These are phyloP conservation scores for Thelonectria discophora DNA, from an alignment of 2,329 filamentous ascomycete species.

Conservation along the genomic window DNA sequence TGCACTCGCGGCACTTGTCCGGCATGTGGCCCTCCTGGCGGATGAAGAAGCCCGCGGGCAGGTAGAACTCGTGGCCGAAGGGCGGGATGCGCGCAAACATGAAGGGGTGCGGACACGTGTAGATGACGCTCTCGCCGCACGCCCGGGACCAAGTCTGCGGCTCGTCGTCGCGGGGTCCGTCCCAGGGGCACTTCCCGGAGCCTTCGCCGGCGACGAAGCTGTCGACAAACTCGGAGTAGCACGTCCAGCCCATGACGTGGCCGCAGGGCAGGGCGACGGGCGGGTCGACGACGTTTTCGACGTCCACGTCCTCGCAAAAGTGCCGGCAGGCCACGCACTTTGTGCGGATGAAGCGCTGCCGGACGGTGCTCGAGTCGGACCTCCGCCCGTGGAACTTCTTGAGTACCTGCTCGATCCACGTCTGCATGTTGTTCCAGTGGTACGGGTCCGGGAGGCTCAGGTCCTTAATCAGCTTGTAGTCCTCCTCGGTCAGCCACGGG, in stretches of 20 bases:
- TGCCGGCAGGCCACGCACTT: constrained; percentile 29
- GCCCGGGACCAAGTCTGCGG: constrained; percentile 6
- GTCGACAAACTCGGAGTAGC: constrained; percentile 22
- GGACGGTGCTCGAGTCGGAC: background rate
- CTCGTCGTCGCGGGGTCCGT: constrained; percentile 23
- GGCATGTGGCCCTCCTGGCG: background rate
- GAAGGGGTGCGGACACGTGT: constrained; percentile 26
- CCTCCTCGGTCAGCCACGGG: constrained; percentile 22
- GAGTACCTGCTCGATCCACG: constrained; percentile 14
- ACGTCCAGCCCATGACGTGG: constrained; percentile 33
- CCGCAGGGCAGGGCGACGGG: constrained; percentile 32
- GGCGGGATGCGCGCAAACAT: background rate
- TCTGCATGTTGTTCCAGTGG: constrained; percentile 5
- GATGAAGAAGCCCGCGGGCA: constrained; percentile 15
- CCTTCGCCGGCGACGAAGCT: background rate
- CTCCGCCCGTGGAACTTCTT: constrained; percentile 3
- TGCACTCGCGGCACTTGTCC: constrained; percentile 28
- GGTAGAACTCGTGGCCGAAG: background rate
- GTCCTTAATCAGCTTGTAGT: constrained; percentile 18
- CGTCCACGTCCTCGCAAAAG: constrained; percentile 22
- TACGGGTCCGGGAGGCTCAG: constrained; percentile 34
- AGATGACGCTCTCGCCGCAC: constrained; percentile 30
- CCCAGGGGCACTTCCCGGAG: constrained; percentile 31
- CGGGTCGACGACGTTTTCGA: background rate
- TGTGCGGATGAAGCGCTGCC: constrained; percentile 28